These are phyloP conservation scores for Trichoderma gracile DNA, from an alignment of 2,329 filamentous ascomycete species.

Conservation along the genomic window DNA sequence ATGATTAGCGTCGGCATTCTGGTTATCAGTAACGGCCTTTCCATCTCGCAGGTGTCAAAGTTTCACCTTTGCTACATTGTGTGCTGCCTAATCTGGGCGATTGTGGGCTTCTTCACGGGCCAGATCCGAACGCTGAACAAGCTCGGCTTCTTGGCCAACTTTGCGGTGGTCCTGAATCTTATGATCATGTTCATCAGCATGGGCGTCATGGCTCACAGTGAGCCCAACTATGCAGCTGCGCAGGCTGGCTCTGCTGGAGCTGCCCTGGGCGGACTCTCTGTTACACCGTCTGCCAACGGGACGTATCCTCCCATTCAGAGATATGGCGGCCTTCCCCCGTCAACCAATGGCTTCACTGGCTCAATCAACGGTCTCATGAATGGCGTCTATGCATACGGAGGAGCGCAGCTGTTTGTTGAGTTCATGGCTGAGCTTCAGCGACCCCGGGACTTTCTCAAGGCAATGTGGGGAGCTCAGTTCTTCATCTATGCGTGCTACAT, in stretches of 20 bases:
- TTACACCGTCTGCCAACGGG: slow-evolving; percentile 33
- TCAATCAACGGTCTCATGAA: slow-evolving; percentile 31
- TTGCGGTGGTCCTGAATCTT: slow-evolving; percentile 58
- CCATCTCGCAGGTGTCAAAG: slow-evolving; percentile 54
- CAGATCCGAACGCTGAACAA: slow-evolving; percentile 58
- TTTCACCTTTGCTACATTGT: slow-evolving; percentile 54
- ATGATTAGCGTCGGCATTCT: slow-evolving; percentile 54
- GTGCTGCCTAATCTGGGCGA: slow-evolving; percentile 52
- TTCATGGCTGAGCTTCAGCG: slow-evolving; percentile 55
- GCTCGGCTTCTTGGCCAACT: slow-evolving; percentile 57
- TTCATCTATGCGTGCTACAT: slow-evolving; percentile 47
- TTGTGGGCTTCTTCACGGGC: slow-evolving; percentile 53
- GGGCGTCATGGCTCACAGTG: slow-evolving; percentile 48
- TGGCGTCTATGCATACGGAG: slow-evolving; percentile 59
- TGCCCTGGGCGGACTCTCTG: slow-evolving; percentile 32
- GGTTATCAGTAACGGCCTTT: slow-evolving; percentile 55
- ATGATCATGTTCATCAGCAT: slow-evolving; percentile 57
- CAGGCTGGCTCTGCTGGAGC: slow-evolving; percentile 34
- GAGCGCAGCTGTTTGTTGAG: slow-evolving; percentile 58
- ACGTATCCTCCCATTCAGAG: slow-evolving; percentile 45
- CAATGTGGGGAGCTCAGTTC: slow-evolving; percentile 43
- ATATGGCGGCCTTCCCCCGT: slow-evolving; percentile 38
- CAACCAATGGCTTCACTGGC: slow-evolving; percentile 41
- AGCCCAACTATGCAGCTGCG: slow-evolving; percentile 45
- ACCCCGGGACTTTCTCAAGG: slow-evolving; percentile 47